Conservation (phyloP, 495 filamentous ascomycete genomes). For the Hypoxylon cercidicola region DNA sequence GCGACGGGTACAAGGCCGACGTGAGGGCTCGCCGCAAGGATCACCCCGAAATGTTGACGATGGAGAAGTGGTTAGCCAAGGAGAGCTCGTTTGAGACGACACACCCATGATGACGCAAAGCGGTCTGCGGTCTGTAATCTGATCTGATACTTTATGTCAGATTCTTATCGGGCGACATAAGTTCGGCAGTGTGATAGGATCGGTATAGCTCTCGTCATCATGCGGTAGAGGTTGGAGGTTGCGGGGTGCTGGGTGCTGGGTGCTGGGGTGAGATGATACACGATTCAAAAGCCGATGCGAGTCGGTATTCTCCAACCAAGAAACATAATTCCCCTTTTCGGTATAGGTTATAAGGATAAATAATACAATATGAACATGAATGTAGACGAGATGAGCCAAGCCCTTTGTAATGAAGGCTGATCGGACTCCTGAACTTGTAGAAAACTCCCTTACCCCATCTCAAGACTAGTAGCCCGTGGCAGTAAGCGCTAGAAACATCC, state of each 20-base stretch:
- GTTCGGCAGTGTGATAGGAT: neutral
- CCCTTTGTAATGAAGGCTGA: neutral
- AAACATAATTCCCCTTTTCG: neutral
- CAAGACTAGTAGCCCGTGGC: too few relatives aligned
- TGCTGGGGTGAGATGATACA: neutral
- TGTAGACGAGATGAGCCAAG: neutral
- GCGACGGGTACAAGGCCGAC: slow-evolving; percentile 56
- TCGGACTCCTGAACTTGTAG: neutral
- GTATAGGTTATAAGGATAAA: neutral
- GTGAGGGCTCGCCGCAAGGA: slow-evolving; percentile 50
- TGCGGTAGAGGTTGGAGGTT: neutral
- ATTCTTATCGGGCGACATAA: neutral
- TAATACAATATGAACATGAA: slow-evolving; percentile 1
- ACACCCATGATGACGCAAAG: slow-evolving; percentile 6
- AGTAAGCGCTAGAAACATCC: neutral
- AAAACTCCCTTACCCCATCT: too few relatives aligned
- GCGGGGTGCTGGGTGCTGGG: neutral
- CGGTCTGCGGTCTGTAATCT: neutral
- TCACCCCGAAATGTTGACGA: slow-evolving; percentile 51
- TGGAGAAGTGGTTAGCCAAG: slow-evolving; percentile 53
- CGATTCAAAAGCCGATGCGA: neutral
- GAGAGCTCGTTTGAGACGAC: slow-evolving; percentile 51
- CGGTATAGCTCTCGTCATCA: neutral
- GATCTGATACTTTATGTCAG: too few relatives aligned
- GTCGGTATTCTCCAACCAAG: neutral